A percentile compares a stretch with the other conserved stretches of the same genome.
These are phyloP conservation scores for Hippophae rhamnoides DNA, from an alignment of 306 rosid genomes.

Conservation along the genomic window DNA sequence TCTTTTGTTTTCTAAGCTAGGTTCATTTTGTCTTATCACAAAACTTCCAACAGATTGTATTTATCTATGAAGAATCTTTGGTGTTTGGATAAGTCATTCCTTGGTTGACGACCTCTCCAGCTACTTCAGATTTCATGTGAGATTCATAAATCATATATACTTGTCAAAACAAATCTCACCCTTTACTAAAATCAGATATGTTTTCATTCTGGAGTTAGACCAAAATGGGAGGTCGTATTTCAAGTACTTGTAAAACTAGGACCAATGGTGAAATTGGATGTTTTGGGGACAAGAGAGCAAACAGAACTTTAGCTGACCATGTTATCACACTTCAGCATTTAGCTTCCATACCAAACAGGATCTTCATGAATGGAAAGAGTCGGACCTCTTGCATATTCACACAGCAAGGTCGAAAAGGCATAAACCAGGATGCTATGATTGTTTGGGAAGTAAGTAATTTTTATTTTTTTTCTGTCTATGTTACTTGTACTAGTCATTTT, in stretches of 20 bases:
- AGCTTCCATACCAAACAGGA: conserved; percentile 61
- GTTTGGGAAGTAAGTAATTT: conserved; percentile 87
- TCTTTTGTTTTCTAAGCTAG: conserved; percentile 46
- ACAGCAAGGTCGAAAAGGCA: conserved; percentile 90
- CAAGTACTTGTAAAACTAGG: conserved; percentile 8
- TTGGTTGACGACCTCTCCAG: conserved; percentile 35
- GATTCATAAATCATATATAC: no score
- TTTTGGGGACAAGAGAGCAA: conserved; percentile 47
- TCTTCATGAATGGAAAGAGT: conserved; percentile 75
- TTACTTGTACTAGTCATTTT: no score
- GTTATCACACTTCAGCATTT: conserved; percentile 50
- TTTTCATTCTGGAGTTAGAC: conserved; percentile 40
- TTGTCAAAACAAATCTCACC: no score
- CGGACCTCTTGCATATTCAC: conserved; percentile 72
- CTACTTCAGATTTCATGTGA: neutral
- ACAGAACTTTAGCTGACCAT: conserved; percentile 68
- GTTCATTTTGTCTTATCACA: conserved; percentile 19
- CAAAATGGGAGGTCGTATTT: conserved; percentile 81
- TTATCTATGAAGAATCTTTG: conserved; percentile 41
- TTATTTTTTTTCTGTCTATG: neutral
- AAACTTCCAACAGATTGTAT: conserved; percentile 20
- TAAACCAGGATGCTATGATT: conserved; percentile 97
- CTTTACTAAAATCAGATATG: conserved; percentile 21
- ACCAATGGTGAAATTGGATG: conserved; percentile 47
- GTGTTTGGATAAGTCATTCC: conserved; percentile 24